phyloP scores from a whole-genome alignment of 345 rosid species.

The Aquilaria malaccensis region DNA sequence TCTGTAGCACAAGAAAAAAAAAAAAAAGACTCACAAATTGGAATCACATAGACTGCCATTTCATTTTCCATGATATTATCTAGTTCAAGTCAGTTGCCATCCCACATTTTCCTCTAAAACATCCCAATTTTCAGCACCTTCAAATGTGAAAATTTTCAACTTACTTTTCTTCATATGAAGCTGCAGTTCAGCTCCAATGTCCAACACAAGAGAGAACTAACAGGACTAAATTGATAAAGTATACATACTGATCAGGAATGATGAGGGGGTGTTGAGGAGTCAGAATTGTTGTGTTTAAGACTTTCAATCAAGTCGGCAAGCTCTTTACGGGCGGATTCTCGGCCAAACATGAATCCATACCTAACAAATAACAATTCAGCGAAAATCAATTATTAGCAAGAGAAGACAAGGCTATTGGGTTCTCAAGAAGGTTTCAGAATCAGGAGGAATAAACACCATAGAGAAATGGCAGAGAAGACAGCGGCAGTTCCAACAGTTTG shows the following conservation, averaged over 20 bases:
- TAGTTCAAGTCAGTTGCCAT: no score
- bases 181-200: no score
- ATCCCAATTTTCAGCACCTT: no score
- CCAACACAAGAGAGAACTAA: slow-evolving; percentile 4
- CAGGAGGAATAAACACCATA: slow-evolving; percentile 33
- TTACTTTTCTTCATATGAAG: no score
- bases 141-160: no score
- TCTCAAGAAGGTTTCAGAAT: not conserved
- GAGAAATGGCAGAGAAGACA: slow-evolving; percentile 76
- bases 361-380: slow-evolving; percentile 20
- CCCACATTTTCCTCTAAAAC: no score
- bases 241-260: slow-evolving; percentile 28
- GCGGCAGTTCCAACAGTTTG: slow-evolving; percentile 77
- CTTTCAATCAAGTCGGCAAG: slow-evolving; percentile 68
- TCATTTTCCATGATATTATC: no score
- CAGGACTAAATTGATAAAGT: not conserved
- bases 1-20: no score
- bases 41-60: no score
- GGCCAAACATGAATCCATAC: slow-evolving; percentile 95
- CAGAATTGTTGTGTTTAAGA: slow-evolving; percentile 48
- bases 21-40: no score
- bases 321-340: slow-evolving; percentile 85
- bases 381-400: not conserved
- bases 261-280: slow-evolving; percentile 26
- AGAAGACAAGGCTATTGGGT: not conserved